Base-by-base conservation (phyloP, 164 flowering plant species). In the Sextonia rubra region DNA sequence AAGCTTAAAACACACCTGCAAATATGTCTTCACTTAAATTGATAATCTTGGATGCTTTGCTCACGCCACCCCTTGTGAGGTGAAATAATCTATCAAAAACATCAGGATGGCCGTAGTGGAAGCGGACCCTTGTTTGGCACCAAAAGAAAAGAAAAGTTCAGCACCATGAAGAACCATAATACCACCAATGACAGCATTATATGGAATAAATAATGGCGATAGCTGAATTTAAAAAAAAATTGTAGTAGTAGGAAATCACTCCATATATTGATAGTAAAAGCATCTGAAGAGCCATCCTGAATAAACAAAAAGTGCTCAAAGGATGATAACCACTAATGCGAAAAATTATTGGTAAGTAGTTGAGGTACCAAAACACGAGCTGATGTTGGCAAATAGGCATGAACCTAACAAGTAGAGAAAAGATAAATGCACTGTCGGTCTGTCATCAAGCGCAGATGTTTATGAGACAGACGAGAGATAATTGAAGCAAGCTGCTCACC, bases 41-140 rank as follows among this genome's bases (percentile, higher is more conserved):
- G 82, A 96, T 93, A 68, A 86, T 84, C 77, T 90, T 90, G 48
- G 99, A 93, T 37, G 98, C 98, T 84, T 96, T 96, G 74, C 98
- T 93, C 66, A 96, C 85, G 75, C 99, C 98, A 15, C 99, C 98
- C 73, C 99, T 84, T 0, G 97, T 87, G 11, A 96, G 89, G 83
- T 93, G 98, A 82, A 93, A 96, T 49, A 96, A 78, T 79, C 99
- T 82, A 80, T 96, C 99, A 73, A 96, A 96, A 12, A 96, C 97
- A 85, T 96, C 99, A 8, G 99, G 97, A 82, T 93, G 98, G 23
- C 98, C 99, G 83, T 93, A 95, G 80, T 95, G 99, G 80, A 95
- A 93, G 4, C 99, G 97, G 55, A 95, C 99, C 90, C 99, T 95
- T 63, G 44, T 11, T 18, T 44, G 9, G 69, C 3, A 52, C 17